Percentiles rank a stretch among this genome's conserved stretches.
Evolutionary conservation across 2,329 filamentous ascomycete species (phyloP).

Genomic region (Aspergillus sp.): DNA sequence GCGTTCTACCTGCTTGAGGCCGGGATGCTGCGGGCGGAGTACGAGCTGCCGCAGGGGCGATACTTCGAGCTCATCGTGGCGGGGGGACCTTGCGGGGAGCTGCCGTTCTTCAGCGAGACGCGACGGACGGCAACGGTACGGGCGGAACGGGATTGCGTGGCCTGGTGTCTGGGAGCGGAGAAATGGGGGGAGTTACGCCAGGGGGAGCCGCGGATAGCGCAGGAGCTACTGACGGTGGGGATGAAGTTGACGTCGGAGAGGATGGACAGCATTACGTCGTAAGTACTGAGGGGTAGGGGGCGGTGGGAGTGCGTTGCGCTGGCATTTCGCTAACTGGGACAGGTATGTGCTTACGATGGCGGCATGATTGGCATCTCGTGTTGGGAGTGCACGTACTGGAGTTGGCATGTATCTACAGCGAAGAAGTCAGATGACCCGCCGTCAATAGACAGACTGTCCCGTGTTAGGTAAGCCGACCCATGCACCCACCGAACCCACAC

Average conservation of each 20-base stretch:
- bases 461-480: too few species aligned
- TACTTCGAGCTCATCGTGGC: conserved; percentile 88
- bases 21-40: conserved; percentile 82
- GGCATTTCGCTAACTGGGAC: neutral
- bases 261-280: conserved; percentile 63
- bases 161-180: conserved; percentile 68
- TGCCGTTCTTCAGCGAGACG: conserved; percentile 93
- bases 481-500: too few species aligned
- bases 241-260: conserved; percentile 90
- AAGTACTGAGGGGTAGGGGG: conserved; percentile 20
- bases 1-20: conserved; percentile 87
- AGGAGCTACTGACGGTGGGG: conserved; percentile 76
- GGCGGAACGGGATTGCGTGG: conserved; percentile 70
- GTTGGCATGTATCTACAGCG: too few species aligned
- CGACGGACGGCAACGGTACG: conserved; percentile 75
- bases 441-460: too few species aligned
- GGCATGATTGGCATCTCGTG: conserved; percentile 15
- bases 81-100: conserved; percentile 87
- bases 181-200: conserved; percentile 65
- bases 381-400: too few species aligned
- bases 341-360: conserved; percentile 27
- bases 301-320: too few species aligned
- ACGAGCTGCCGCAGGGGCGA: conserved; percentile 78
- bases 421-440: too few species aligned
- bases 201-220: conserved; percentile 65